These are phyloP conservation scores for Plectranthus barbatus DNA, from an alignment of 257 asterid species.

Conservation along the genomic window DNA sequence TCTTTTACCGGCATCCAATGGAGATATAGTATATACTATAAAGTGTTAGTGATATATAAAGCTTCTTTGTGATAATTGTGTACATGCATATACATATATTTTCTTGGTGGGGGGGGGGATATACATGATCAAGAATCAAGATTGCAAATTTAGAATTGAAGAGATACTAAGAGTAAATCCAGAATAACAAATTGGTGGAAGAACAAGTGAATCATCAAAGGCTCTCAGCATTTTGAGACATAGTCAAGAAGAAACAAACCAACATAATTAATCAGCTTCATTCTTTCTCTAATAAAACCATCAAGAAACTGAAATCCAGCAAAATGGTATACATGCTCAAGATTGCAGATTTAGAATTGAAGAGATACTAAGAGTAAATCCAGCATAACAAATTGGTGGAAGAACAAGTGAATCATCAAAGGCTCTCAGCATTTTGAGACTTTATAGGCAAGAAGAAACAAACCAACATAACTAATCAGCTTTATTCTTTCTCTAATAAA, in stretches of 20 bases:
- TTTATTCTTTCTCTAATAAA: slow-evolving; percentile 16
- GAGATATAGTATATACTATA: neutral
- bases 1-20: neutral
- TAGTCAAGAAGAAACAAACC: slow-evolving; percentile 8
- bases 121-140: neutral
- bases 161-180: neutral
- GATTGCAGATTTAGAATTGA: too few species aligned
- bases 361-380: neutral
- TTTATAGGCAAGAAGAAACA: slow-evolving; percentile 7
- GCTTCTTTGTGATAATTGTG: neutral
- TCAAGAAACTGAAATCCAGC: slow-evolving; percentile 21
- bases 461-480: slow-evolving; percentile 11
- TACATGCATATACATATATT: too few species aligned
- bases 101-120: neutral
- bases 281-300: slow-evolving; percentile 16
- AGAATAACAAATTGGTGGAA: neutral
- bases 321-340: too few species aligned
- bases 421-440: neutral
- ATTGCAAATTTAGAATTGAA: neutral
- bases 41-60: neutral
- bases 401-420: slow-evolving; percentile 10
- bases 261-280: slow-evolving; percentile 12
- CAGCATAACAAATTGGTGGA: neutral
- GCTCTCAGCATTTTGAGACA: neutral
- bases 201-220: slow-evolving; percentile 10